phyloP scores from a whole-genome alignment of 768 basidiomycete genomes.

The Calocera cornea region DNA sequence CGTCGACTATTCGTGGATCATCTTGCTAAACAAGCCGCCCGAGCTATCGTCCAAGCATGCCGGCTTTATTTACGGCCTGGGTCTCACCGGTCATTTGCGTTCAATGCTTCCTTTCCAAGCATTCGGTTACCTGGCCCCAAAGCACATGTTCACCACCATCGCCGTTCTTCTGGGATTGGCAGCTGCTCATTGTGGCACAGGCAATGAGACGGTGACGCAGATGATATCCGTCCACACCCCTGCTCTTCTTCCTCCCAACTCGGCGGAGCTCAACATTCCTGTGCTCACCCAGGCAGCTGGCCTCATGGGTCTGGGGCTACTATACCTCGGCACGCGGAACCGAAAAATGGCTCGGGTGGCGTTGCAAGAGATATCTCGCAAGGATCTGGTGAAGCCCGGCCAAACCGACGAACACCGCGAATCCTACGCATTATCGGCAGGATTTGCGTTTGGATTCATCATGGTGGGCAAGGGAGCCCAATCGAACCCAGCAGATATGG shows the following conservation, averaged over 20 bases:
- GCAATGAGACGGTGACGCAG: conserved; percentile 79
- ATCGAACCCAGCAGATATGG: conserved; percentile 60
- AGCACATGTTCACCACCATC: conserved; percentile 90
- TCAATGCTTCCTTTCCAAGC: conserved; percentile 91
- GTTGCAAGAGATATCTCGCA: conserved; percentile 65
- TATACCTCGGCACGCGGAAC: conserved; percentile 80
- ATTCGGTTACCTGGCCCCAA: conserved; percentile 86
- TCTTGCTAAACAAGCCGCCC: conserved; percentile 85
- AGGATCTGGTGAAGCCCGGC: conserved; percentile 66
- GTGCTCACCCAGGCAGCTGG: conserved; percentile 83
- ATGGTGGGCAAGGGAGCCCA: conserved; percentile 77
- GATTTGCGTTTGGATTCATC: conserved; percentile 88
- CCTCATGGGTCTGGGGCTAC: conserved; percentile 70
- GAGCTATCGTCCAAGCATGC: conserved; percentile 88
- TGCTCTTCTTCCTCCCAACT: conserved; percentile 75
- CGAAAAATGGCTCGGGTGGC: conserved; percentile 88
- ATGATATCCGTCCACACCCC: conserved; percentile 86
- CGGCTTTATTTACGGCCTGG: conserved; percentile 88
- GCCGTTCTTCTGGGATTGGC: conserved; percentile 87
- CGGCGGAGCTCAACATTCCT: conserved; percentile 79
- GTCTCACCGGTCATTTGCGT: conserved; percentile 79
- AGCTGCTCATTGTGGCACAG: conserved; percentile 75
- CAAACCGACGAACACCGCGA: conserved; percentile 81
- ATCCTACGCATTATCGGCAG: conserved; percentile 78
- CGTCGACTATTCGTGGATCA: conserved; percentile 82